Base-by-base conservation (phyloP, 2,329 filamentous ascomycete genomes). In the Fusarium sororula region DNA sequence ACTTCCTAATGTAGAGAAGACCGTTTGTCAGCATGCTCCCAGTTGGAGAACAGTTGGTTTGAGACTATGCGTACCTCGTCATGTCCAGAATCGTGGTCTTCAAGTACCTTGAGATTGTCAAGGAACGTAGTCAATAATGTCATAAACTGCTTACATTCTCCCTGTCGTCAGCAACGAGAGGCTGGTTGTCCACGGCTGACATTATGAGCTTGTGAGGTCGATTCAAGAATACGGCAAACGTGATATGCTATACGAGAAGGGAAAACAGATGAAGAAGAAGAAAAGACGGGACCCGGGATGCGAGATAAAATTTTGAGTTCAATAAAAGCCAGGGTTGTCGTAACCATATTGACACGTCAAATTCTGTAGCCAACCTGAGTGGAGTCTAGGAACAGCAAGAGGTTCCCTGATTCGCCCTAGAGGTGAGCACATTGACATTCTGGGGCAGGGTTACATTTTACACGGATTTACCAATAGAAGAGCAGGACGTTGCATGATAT, bases 31-130 rank as follows among this genome's bases (percentile, higher is more conserved):
- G 35, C 10, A 3, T 3, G 3, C 3, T 9, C 5, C 6, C 13
- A 3, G 5, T 14, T 7, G 1, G 6, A 2, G 1, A 32, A 0
- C 1, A 4, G 10, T 26, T 0, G 1, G 6, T 6, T 10, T 5
- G 14, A 32, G 12, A 20, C 0, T 24, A 5, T 12, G 10, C 17
- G 3, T 38, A 62, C 66, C 63, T 68, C 66, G 1, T 44, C 44
- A 17, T 48, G 50, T 28, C 57, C 41, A 14, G 66, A 68, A 17
- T 68, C 66, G 6, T 9, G 24, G 7, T 68, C 54, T 22, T 24
- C 32, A 10, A 48, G 12, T 2, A 42, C 28, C 66, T 68, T 30
- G 17, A 7, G 11, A 4, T 20, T 35, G 26, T 68, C 4, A 68
- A 26, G 22, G 2, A 10, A 24, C 4, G 11, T 4, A 2, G 1